These are phyloP conservation scores for Colletotrichum agaves DNA, from an alignment of 2,329 filamentous ascomycete genomes.

Conservation along the genomic window DNA sequence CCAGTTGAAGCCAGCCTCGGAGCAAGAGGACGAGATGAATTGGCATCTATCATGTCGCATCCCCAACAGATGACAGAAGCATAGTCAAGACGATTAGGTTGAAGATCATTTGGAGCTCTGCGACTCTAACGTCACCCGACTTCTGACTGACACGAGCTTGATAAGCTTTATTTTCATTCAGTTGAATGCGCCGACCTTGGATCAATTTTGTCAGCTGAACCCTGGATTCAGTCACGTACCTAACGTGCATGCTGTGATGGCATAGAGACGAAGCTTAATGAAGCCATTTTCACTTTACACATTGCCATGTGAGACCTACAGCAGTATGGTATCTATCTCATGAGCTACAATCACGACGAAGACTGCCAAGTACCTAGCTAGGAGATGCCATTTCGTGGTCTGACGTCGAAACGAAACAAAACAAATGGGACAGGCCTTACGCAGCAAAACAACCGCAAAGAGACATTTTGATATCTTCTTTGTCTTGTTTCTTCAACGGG, in stretches of 20 bases:
- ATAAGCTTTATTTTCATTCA: neutral
- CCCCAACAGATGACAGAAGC: conserved; percentile 29
- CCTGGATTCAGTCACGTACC: neutral
- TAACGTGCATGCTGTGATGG: too few relatives aligned
- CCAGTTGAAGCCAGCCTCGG: neutral
- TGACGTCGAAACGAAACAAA: neutral
- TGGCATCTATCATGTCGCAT: neutral
- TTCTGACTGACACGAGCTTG: neutral
- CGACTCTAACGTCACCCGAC: neutral
- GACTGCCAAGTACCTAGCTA: too few relatives aligned
- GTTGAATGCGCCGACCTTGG: neutral
- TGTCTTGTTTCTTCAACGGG: neutral
- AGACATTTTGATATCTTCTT: neutral
- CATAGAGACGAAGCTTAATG: too few relatives aligned
- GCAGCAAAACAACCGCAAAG: neutral
- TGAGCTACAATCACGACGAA: too few relatives aligned
- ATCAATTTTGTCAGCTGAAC: neutral
- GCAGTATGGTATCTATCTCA: too few relatives aligned
- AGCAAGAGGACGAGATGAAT: neutral
- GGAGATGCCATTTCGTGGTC: too few relatives aligned
- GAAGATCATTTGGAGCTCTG: conserved; percentile 17
- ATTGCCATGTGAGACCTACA: too few relatives aligned
- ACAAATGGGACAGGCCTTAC: neutral
- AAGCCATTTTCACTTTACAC: too few relatives aligned
- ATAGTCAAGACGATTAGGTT: conserved; percentile 1